Base-by-base conservation (phyloP, 2,329 filamentous ascomycete genomes). In the Sclerotinia sclerotiorum region DNA sequence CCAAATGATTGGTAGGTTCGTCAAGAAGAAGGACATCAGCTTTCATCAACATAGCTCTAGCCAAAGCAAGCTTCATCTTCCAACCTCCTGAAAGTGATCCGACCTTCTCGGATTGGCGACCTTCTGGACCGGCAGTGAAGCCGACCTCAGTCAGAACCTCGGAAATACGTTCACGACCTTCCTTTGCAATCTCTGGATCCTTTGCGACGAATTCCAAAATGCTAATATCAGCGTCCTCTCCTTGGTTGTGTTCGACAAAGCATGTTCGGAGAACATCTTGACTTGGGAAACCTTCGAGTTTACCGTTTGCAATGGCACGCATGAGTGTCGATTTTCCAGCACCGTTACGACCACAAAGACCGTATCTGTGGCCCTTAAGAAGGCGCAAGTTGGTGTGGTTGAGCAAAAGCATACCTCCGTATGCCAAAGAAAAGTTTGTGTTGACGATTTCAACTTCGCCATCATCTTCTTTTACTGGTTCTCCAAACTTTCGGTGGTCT, bases 61-160 rank as follows among this genome's bases (percentile, higher is more conserved):
- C 95, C 79, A 99, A 82, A 73, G 95, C 95, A 70, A 99, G 84
- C 88, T 99, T 99, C 95, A 99, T 99, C 87, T 98, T 98, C 95
- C 95, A 99, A 78, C 95, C 95, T 81, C 95, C 95, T 55, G 95
- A 98, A 48, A 99, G 82, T 27, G 94, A 97, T 74, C 95, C 95
- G 69, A 99, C 95, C 75, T 90, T 92, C 79, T 97, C 88, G 7
- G 89, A 86, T 80, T 98, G 95, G 70, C 93, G 88, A 69, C 94
- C 95, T 73, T 95, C 91, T 0, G 93, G 93, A 3, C 94, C 94
- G 70, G 91, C 81, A 29, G 92, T 96, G 82, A 99, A 99, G 55
- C 96, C 96, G 76, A 99, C 95, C 79, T 98, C 94, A 62, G 88
- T 85, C 71, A 99, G 82, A 70, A 98, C 94, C 69, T 87, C 84